Conservation (phyloP, 169 alveolate species). For the Plasmodium gonderi region DNA sequence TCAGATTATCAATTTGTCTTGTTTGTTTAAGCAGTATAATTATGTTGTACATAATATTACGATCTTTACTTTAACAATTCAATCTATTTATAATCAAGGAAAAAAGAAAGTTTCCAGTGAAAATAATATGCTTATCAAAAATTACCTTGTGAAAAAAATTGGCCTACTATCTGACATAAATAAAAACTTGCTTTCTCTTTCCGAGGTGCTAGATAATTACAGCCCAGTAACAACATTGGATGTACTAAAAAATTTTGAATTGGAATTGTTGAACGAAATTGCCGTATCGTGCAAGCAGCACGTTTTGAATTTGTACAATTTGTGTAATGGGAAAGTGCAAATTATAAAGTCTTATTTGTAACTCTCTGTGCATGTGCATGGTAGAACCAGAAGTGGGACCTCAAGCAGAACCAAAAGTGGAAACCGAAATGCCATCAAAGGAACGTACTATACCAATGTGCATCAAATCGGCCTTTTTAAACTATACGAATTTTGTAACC, state of each 20-base stretch:
- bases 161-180: slow-evolving; percentile 5
- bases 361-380: neutral
- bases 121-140: slow-evolving; percentile 21
- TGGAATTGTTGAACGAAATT: slow-evolving; percentile 18
- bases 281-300: slow-evolving; percentile 24
- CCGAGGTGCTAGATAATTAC: slow-evolving; percentile 32
- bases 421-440: too few species aligned
- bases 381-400: neutral
- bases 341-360: slow-evolving; percentile 29
- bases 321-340: slow-evolving; percentile 22
- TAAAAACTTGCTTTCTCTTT: slow-evolving; percentile 24
- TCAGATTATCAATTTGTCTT: slow-evolving; percentile 61
- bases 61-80: slow-evolving; percentile 48
- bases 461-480: too few species aligned
- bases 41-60: slow-evolving; percentile 63
- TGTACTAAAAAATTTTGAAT: slow-evolving; percentile 15
- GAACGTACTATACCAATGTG: too few species aligned
- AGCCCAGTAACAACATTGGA: neutral
- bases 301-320: slow-evolving; percentile 22
- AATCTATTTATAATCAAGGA: slow-evolving; percentile 27
- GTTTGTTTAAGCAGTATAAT: slow-evolving; percentile 49
- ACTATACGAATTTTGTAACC: neutral
- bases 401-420: too few species aligned
- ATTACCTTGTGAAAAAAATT: neutral
- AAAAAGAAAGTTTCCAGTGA: slow-evolving; percentile 10